Base-by-base conservation (phyloP, 1,284 basidiomycete genomes). In the Ustilago shanxiensis region DNA sequence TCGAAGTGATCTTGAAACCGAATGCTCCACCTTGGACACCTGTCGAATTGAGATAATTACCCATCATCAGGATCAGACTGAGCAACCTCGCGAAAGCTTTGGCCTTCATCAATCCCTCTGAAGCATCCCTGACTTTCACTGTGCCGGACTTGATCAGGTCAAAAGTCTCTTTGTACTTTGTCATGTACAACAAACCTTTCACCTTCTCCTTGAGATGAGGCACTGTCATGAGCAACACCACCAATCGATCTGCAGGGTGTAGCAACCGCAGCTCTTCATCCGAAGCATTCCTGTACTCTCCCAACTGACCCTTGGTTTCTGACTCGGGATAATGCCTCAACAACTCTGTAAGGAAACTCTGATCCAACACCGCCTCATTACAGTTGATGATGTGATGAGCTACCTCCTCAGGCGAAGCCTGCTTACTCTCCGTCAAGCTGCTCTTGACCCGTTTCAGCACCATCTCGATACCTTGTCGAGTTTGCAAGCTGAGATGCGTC, bases 11-110 rank as follows among this genome's bases (percentile, higher is more conserved):
- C 83, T 93, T 92, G 90, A 99, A 99, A 63, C 96, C 96, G 83
- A 95, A 97, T 0, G 97, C 97, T 29, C 95, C 96, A 71, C 96
- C 96, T 86, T 98, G 98, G 82, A 95, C 91, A 72, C 95, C 95
- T 47, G 94, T 93, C 26, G 95, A 95, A 85, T 99, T 99, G 91
- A 99, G 95, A 86, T 95, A 99, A 86, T 99, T 99, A 71, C 96
- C 96, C 83, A 99, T 91, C 79, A 97, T 90, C 13, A 99, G 90
- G 76, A 99, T 96, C 20, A 86, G 41, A 31, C 69, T 79, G 1
- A 86, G 60, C 51, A 86, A 59, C 2, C 79, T 65, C 18, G 82
- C 80, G 50, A 86, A 86, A 20, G 79, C 57, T 28, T 72, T 77
- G 0, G 84, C 84, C 61, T 83, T 72, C 67, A 84, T 81, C 20